Conservation (phyloP, 352 stramenopile genomes). For the Globisporangium cylindrosporum region DNA sequence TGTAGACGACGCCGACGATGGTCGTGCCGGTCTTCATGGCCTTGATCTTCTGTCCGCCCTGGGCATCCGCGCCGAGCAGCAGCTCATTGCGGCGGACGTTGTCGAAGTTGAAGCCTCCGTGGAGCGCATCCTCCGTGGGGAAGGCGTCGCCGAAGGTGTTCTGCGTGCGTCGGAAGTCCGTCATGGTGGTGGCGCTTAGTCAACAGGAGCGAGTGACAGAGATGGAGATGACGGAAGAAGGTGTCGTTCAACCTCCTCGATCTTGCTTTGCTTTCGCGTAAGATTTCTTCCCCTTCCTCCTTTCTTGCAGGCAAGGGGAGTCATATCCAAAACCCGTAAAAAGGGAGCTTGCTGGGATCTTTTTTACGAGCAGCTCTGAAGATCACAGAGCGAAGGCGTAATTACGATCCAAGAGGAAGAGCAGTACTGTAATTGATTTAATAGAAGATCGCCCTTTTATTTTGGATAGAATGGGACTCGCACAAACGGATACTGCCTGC, state of each 20-base stretch:
- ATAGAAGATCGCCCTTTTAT: constrained; percentile 8
- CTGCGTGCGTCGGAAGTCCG: constrained; percentile 77
- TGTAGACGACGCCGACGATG: constrained; percentile 96
- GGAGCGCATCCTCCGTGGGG: constrained; percentile 44
- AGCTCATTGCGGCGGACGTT: constrained; percentile 92
- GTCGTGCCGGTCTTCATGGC: constrained; percentile 96
- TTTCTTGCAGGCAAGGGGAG: constrained; percentile 2
- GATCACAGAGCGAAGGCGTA: neutral
- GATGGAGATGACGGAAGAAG: neutral
- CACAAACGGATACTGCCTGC: too few relatives aligned
- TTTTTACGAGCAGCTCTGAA: constrained; percentile 13
- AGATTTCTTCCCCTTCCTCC: constrained; percentile 29
- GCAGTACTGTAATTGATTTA: neutral
- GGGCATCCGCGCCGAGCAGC: constrained; percentile 52
- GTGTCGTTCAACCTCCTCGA: neutral
- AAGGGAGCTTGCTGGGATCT: neutral
- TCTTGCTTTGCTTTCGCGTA: constrained; percentile 1
- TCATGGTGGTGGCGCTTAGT: constrained; percentile 34
- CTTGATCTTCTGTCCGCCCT: constrained; percentile 62
- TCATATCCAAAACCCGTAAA: constrained; percentile 18
- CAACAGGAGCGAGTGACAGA: too few relatives aligned
- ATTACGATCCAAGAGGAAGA: neutral
- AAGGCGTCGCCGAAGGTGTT: constrained; percentile 78
- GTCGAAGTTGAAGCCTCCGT: constrained; percentile 91
- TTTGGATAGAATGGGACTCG: too few relatives aligned